Percentiles rank a stretch among this genome's conserved stretches.
phyloP scores from a whole-genome alignment of 257 asterid species.

The Buddleja alternifolia region DNA sequence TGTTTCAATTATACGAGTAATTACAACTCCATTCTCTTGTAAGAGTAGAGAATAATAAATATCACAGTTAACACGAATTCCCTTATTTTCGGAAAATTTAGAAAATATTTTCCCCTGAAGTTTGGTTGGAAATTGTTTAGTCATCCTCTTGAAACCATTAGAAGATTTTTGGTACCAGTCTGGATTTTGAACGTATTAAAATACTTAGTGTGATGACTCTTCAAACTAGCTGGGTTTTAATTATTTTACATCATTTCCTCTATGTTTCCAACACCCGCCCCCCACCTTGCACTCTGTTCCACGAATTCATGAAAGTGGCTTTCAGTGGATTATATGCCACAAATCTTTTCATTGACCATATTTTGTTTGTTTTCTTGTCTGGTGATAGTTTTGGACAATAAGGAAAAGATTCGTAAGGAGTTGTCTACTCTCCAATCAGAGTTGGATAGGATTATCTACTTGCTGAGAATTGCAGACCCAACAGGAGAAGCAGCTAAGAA shows the following conservation, averaged over 20 bases:
- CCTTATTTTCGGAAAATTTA: not conserved
- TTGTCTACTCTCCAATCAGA: constrained; percentile 70
- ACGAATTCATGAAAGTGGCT: constrained; percentile 14
- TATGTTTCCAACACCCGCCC: not conserved
- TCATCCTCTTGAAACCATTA: not conserved
- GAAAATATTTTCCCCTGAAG: not conserved
- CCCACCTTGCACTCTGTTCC: constrained; percentile 2
- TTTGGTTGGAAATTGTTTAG: not conserved
- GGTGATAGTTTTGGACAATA: constrained; percentile 64
- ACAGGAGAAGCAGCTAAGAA: constrained; percentile 79
- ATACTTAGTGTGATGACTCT: not conserved
- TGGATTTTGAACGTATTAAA: constrained; percentile 20
- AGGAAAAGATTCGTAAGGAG: constrained; percentile 63
- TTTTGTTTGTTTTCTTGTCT: constrained; percentile 29
- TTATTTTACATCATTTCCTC: not conserved
- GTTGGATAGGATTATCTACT: constrained; percentile 81
- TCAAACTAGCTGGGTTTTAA: not conserved
- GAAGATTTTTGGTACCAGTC: not conserved
- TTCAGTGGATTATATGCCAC: constrained; percentile 11
- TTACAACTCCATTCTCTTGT: not conserved
- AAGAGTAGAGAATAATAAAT: not conserved
- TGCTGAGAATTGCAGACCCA: constrained; percentile 95
- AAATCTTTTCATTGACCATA: constrained; percentile 17
- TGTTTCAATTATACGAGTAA: not conserved
- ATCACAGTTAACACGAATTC: not conserved